Evolutionary conservation across 805 yeast genomes (phyloP), one percentile per base, ranked within the genome.

Genomic region (Cyberlindnera bimundalis): DNA sequence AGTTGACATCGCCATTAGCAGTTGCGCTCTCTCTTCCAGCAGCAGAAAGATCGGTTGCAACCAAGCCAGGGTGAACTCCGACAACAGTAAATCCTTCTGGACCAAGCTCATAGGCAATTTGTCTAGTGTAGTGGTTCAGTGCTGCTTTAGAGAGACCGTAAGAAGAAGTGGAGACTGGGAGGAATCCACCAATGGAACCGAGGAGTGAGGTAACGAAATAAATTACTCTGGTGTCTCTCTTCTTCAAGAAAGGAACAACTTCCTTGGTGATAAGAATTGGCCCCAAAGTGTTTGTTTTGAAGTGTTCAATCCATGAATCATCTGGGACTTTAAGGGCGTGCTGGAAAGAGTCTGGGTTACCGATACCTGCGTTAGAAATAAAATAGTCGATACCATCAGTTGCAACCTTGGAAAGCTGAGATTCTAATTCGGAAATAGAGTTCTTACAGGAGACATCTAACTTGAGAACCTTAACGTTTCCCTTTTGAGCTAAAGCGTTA

Each of bases 101-200:
- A 3, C 7, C 24, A 8, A 34, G 28, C 18, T 34, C 43, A 9
- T 3, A 18, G 6, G 35, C 17, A 7, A 39, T 9, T 4, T 12
- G n/a, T 16, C 14, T 30, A 3, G 15, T 17, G 11, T n/a, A 10
- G 47, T 50, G 58, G 51, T 67, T 66, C 39, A 66, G 43, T 1
- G 66, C 70, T 8, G 69, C 65, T 48, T 68, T 67, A 4, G 68
- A 60, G 27, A 49, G 51, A 5, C 68, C 68, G 42, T 67, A 67
- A 17, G 62, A 61, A 16, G 58, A 46, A 15, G 40, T 31, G 10
- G 48, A 45, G 13, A 43, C 13, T 27, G 34, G 50, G 1, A 20
- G 46, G 13, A 17, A 20, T 4, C 18, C 13, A 11, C 43, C 45
- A 16, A 58, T 45, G 14, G 60, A 53, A 2, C 58, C 67, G 5